Conservation (phyloP, 768 basidiomycete genomes). For the Lactarius vividus region DNA sequence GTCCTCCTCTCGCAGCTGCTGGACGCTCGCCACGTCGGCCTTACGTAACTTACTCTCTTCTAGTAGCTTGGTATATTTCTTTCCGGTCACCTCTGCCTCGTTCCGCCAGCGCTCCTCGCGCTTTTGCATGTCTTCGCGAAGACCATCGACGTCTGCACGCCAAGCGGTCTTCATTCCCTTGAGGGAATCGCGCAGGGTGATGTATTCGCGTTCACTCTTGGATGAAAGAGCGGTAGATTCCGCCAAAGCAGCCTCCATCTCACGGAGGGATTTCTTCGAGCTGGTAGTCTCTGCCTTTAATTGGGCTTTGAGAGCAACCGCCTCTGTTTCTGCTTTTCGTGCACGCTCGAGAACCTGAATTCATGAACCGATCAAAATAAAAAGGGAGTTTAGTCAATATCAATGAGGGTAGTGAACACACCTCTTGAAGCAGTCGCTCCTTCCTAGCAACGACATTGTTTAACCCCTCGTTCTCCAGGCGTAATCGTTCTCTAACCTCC, state of each 20-base stretch:
- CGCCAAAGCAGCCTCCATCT: constrained; percentile 71
- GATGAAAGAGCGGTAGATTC: constrained; percentile 77
- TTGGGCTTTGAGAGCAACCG: constrained; percentile 60
- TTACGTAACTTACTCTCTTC: constrained; percentile 61
- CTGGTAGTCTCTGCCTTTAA: constrained; percentile 70
- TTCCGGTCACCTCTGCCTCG: constrained; percentile 66
- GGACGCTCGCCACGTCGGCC: constrained; percentile 45
- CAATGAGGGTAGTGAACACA: constrained; percentile 33
- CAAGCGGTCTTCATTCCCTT: constrained; percentile 70
- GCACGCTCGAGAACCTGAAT: constrained; percentile 75
- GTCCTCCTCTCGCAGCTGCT: constrained; percentile 51
- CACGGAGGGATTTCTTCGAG: constrained; percentile 72
- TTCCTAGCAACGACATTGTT: constrained; percentile 88
- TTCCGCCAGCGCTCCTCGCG: constrained; percentile 65
- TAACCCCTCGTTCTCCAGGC: constrained; percentile 83
- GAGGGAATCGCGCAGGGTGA: constrained; percentile 72
- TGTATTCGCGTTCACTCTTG: constrained; percentile 81
- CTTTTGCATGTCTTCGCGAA: constrained; percentile 71
- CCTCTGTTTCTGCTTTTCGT: constrained; percentile 80
- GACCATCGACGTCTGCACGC: constrained; percentile 67
- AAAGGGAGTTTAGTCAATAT: neutral
- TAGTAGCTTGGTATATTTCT: constrained; percentile 64
- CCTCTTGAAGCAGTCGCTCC: constrained; percentile 84
- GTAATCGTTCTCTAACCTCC: constrained; percentile 76
- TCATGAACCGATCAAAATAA: neutral